Conservation (phyloP, 1,139 yeast genomes). For the Hanseniaspora gamundiae region DNA sequence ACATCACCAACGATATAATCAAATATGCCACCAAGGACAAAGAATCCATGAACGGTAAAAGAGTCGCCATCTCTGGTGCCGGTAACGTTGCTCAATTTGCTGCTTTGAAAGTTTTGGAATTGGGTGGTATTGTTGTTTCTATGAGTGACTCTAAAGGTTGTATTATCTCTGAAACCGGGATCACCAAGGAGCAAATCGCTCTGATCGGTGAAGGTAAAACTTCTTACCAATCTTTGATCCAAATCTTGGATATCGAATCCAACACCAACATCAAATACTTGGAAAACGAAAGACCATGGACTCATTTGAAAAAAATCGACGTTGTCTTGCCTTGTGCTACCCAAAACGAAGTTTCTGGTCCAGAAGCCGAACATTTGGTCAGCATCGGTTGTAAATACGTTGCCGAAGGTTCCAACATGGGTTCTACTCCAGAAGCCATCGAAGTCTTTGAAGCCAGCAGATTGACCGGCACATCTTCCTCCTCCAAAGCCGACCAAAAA, state of each 20-base stretch:
- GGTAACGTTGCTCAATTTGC: slow-evolving; percentile 99
- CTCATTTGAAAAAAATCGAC: slow-evolving; percentile 81
- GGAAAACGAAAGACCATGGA: slow-evolving; percentile 95
- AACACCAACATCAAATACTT: slow-evolving; percentile 57
- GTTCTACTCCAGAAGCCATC: slow-evolving; percentile 95
- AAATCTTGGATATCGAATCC: slow-evolving; percentile 44
- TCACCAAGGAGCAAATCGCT: slow-evolving; percentile 67
- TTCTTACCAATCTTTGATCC: slow-evolving; percentile 63
- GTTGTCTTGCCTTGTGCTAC: slow-evolving; percentile 98
- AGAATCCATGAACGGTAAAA: slow-evolving; percentile 83
- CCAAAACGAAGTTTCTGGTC: slow-evolving; percentile 94
- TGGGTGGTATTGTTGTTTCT: slow-evolving; percentile 91
- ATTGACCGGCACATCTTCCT: slow-evolving; percentile 32
- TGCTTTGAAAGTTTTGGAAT: slow-evolving; percentile 91
- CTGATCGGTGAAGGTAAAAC: slow-evolving; percentile 75
- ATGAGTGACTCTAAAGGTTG: slow-evolving; percentile 92
- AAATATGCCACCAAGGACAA: slow-evolving; percentile 82
- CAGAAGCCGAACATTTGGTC: slow-evolving; percentile 88
- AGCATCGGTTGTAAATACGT: slow-evolving; percentile 86
- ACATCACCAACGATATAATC: slow-evolving; percentile 96
- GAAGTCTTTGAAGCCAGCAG: slow-evolving; percentile 87
- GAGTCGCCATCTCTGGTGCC: slow-evolving; percentile 92
- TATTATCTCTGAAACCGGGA: slow-evolving; percentile 64
- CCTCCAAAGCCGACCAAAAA: slow-evolving; percentile 33
- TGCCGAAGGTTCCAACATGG: slow-evolving; percentile 99